These are phyloP conservation scores for Nemania serpens DNA, from an alignment of 2,329 filamentous ascomycete species.

Conservation along the genomic window DNA sequence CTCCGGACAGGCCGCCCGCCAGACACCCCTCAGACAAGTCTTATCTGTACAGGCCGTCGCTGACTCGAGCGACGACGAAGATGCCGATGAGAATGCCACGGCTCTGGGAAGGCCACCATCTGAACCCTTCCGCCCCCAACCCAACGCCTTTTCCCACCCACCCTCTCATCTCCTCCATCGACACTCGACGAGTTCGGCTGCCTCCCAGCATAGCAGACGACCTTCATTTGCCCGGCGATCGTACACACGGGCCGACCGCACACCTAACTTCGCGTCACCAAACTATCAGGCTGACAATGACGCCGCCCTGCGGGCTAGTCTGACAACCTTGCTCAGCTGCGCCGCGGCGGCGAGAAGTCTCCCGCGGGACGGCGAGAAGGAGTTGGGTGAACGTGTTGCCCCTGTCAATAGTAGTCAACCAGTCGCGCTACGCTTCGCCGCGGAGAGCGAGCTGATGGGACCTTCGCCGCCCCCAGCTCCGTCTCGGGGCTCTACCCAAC, in stretches of 20 bases:
- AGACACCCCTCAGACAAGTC: slow-evolving; percentile 43
- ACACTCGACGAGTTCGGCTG: slow-evolving; percentile 55
- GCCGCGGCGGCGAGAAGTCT: slow-evolving; percentile 86
- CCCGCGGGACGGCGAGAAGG: slow-evolving; percentile 63
- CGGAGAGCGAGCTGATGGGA: slow-evolving; percentile 62
- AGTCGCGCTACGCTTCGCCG: slow-evolving; percentile 63
- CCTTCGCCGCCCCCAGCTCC: slow-evolving; percentile 35
- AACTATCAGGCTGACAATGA: slow-evolving; percentile 87
- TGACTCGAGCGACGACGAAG: slow-evolving; percentile 55
- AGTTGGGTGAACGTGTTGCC: slow-evolving; percentile 45
- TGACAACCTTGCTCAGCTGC: slow-evolving; percentile 95
- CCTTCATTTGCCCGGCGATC: slow-evolving; percentile 55
- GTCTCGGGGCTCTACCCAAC: slow-evolving; percentile 26
- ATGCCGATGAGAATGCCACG: slow-evolving; percentile 80
- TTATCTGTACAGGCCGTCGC: slow-evolving; percentile 45
- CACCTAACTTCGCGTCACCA: slow-evolving; percentile 71
- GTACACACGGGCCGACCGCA: slow-evolving; percentile 52
- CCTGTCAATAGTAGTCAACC: slow-evolving; percentile 56
- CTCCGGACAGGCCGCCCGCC: slow-evolving; percentile 38
- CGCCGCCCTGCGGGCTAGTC: slow-evolving; percentile 84
- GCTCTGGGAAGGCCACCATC: slow-evolving; percentile 67
- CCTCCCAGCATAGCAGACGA: slow-evolving; percentile 55
- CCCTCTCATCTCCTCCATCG: slow-evolving; percentile 58
- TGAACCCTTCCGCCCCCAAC: slow-evolving; percentile 79
- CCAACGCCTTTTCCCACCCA: slow-evolving; percentile 90